Evolutionary conservation across 495 filamentous ascomycete genomes (phyloP), one percentile per base, ranked within the genome.

Genomic region (Aspergillus ostianus): DNA sequence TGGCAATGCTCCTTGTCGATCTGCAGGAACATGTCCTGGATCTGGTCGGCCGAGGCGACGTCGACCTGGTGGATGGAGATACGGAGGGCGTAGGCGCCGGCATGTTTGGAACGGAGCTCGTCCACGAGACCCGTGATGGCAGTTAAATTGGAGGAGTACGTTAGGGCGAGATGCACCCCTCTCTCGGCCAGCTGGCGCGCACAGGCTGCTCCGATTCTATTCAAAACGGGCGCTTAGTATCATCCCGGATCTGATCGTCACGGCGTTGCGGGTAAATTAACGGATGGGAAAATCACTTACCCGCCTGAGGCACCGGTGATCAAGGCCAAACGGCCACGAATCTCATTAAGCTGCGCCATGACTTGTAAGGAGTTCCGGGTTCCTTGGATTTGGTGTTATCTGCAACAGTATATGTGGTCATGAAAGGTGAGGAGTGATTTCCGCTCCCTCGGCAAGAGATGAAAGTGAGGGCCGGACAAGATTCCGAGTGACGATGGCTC

Each of bases 291-390:
- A 5, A 32, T n/a, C 26, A 58, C 73, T 62, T 79, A 86, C 85
- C 85, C 85, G 69, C 85, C 85, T 29, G 85, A 87, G 61, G 85
- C 85, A 20, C 85, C 85, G 4, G 85, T 88, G 59, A 88, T 80
- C 6, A 88, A 79, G 58, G 83, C 85, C 18, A 88, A 74, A 48
- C 82, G 81, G 61, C 84, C 85, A 19, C 65, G 70, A 55, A 87
- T 75, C 32, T 81, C 76, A 64, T 87, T 86, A 60, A 82, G 51
- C 48, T 50, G 48, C 18, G 26, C 55, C 32, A 61, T 53, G 19
- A 23, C 17, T 15, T 45, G 19, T 1, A 21, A 17, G 23, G 47
- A 20, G 13, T 26, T 20, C 15, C 20, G 20, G 7, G 21, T 27
- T 21, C 17, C 7, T 27, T n/a, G 49, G 13, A 7, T 51, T 51